Evolutionary conservation across 75 land plant genomes (phyloP), one percentile per base, ranked within the genome.

Genomic region (Pinus albicaulis): DNA sequence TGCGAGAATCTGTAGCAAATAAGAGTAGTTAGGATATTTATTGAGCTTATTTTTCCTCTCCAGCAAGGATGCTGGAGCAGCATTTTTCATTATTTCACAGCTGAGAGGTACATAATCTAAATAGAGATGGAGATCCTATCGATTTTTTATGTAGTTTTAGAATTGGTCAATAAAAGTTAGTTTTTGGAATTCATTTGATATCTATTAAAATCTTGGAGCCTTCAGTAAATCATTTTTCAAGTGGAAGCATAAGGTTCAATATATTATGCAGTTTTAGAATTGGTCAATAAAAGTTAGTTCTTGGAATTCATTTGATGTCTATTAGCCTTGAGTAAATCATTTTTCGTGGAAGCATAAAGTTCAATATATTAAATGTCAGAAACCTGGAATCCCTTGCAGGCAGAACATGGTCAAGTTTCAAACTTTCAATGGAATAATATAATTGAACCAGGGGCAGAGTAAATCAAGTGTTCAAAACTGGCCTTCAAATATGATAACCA

Each of bases 21-120:
- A 68, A 68, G 24, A 19, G 71, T 61, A 61, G 71, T 36, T 68
- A n/a, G 70, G 41, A 8, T 68, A 68, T 41, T 68, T 68, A 68
- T 68, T 68, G 10, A 68, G 71, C 44, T 68, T 36, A 38, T 68
- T 68, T 44, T 38, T 68, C 48, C 34, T 20, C n/a, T 68, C 48
- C 71, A 38, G 22, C 71, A 5, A 10, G 11, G 48, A 41, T 68
- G 13, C 10, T 68, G 52, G 48, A 13, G 52, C 38, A 68, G 71
- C 12, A 16, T 41, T 38, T 68, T 68, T 44, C 71, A 68, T 68
- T 41, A 20, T 20, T 68, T 68, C 11, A 44, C n/a, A 38, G 15
- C 26, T 68, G 16, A 24, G 14, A 20, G 44, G 71, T 41, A 23
- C 14, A 4, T 38, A 44, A 13, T 41, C 12, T 68, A 22, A 41